Base-by-base conservation (phyloP, 2,329 filamentous ascomycete genomes). In the Hypocrella siamensis region DNA sequence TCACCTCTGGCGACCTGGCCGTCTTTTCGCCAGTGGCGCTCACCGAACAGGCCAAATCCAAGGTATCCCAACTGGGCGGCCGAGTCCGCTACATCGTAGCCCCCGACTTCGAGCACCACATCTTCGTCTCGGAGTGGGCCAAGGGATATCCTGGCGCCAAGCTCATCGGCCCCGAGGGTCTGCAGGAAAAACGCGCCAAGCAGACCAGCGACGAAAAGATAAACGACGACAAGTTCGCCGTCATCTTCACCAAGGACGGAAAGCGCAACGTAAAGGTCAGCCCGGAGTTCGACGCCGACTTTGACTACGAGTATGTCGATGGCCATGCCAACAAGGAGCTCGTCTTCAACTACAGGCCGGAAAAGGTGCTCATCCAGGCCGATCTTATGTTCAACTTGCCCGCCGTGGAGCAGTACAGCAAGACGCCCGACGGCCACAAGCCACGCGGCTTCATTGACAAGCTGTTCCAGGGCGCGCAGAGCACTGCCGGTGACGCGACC, bases 371-470 rank as follows among this genome's bases (percentile, higher is more conserved):
- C 28, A 86, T 98, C 48, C 62, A 93, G 57, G 90, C 85, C 5
- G 90, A 98, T 53, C 56, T 96, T 26, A 51, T 96, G 41, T 96
- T 96, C 66, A 96, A 94, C 53, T 58, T 93, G 21, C 90, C 90
- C 0, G 73, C 84, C 1, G 72, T 61, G 0, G 90, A 98, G 59
- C 90, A 96, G 58, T 94, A 83, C 56, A 92, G 40, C 67, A 80
- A 58, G 61, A 57, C 46, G 70, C 75, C 38, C n/a, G 46, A 47
- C 18, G 38, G 41, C 6, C 46, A 56, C 32, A 38, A 40, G 12
- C 42, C 49, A 24, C 37, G 51, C 15, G 57, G 59, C 19, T 35
- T 64, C 10, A 28, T 60, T 4, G 58, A 57, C 34, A 54, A 49
- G 44, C 28, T 67, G 6, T 68, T 68, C 40, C 47, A 53, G 29